Base-by-base conservation (phyloP, 768 basidiomycete species). In the Calocybe cyanea region DNA sequence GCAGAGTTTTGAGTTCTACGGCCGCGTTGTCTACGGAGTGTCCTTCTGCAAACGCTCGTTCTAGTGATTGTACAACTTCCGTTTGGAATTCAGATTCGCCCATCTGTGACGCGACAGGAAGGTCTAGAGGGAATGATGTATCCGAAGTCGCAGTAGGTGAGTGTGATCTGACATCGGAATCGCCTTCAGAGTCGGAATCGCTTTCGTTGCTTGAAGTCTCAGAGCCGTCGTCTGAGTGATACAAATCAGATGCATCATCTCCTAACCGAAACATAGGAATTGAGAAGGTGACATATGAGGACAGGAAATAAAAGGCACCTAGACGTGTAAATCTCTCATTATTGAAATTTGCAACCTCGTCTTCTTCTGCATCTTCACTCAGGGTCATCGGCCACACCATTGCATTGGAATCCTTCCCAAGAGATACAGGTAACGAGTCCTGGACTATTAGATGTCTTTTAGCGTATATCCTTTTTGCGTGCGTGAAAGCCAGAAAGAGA, bases 1-100 rank as follows among this genome's bases (percentile, higher is more conserved):
- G 87, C 36, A 99, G 77, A 35, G 95, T 96, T 69, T 95, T 92
- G 49, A 98, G 76, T 62, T 98, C 95, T 50, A 98, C 87, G 0
- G 89, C 76, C 1, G 93, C 92, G 63, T 96, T 92, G 55, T 95
- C 92, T 37, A 95, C 84, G 9, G 84, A 85, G 67, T 96, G 93
- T 2, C 78, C 85, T 65, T 99, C 95, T 7, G 83, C 75, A 63
- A 95, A 94, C 19, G 94, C 94, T 49, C 95, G 85, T 45, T 91
- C 88, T 40, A 99, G 77, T 15, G 92, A 92, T 50, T 85, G 84
- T n/a, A 68, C 68, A 42, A 87, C 89, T 59, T 93, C 92, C 23
- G 67, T 70, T 34, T 64, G 72, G 68, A 94, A 95, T 58, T 94
- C 91, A 36, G 70, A 66, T 43, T 85, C 77, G 0, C 72, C 75